Conservation (phyloP, 1,284 basidiomycete genomes). For the Marasmius tenuissimus region DNA sequence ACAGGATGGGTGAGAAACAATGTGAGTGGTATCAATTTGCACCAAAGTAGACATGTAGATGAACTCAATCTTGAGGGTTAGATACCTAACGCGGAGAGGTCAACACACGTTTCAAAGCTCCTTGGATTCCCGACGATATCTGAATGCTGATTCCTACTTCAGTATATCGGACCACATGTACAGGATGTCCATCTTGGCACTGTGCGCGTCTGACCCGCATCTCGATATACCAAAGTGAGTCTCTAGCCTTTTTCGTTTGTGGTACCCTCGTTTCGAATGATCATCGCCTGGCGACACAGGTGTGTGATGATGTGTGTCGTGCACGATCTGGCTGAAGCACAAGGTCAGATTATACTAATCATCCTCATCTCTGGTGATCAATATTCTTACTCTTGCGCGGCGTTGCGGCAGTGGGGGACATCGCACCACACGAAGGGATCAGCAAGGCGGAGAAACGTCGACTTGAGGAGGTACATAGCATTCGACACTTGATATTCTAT, state of each 20-base stretch:
- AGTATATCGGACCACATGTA: constrained; percentile 99
- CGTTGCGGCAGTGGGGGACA: constrained; percentile 76
- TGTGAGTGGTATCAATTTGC: constrained; percentile 39
- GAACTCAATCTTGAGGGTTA: constrained; percentile 24
- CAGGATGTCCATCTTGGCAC: constrained; percentile 90
- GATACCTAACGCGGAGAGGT: constrained; percentile 85
- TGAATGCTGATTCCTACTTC: constrained; percentile 7
- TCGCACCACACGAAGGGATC: constrained; percentile 88
- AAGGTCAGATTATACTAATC: constrained; percentile 46
- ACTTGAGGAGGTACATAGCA: constrained; percentile 61
- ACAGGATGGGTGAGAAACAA: constrained; percentile 90
- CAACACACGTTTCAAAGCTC: constrained; percentile 3
- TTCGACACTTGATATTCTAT: not conserved
- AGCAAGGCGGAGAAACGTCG: constrained; percentile 78
- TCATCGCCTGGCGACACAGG: constrained; percentile 38
- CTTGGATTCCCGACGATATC: constrained; percentile 1
- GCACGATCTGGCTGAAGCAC: constrained; percentile 96
- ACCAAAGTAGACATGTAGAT: not conserved
- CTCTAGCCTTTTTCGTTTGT: not conserved
- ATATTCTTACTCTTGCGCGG: not conserved
- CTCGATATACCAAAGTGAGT: constrained; percentile 79
- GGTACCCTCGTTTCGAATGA: not conserved
- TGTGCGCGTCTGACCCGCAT: constrained; percentile 71
- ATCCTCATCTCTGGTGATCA: not conserved
- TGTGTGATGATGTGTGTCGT: constrained; percentile 90